Evolutionary conservation across 371 early-diverging fungal species (phyloP), one percentile per base, ranked within the genome.

Genomic region (Synchytrium microbalum): DNA sequence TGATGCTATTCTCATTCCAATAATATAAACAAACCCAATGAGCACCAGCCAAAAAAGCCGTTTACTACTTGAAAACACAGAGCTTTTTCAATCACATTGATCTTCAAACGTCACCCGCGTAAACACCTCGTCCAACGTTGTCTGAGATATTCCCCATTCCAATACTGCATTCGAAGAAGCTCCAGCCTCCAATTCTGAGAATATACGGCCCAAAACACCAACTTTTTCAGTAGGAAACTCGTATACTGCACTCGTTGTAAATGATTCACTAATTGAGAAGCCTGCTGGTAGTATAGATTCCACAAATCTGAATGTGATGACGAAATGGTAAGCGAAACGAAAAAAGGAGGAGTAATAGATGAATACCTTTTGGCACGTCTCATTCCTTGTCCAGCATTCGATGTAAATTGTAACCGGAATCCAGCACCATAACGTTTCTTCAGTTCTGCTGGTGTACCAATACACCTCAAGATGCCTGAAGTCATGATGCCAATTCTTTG

Each of bases 361-460:
- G 5, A 5, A 38, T 38, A 38, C 19, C 46, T 38, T 5, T 38
- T 38, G 46, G 46, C 46, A 10, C 46, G 46, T 38, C 46, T 38
- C 46, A 38, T 38, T 5, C 46, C 46, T 10, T 5, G 10, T 27
- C 38, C 33, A 5, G 61, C 69, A 1, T 54, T 38, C 10, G 46
- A 5, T 10, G 46, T 38, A 67, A 80, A 79, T 14, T 72, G 74
- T 53, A 88, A 60, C 68, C 82, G 81, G 76, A 86, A 90, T 0
- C 90, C 89, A 38, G 81, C 67, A 70, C 69, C 69, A 58, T 69
- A 69, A 10, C 29, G 54, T 13, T 61, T 3, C 32, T 69, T 69
- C 30, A 69, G 54, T 27, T 33, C 32, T 1, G 30, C 14, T 55
- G 60, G 55, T 5, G 65, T 31, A 19, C 67, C 69, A 30, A 69